Percentiles rank a stretch among this genome's conserved stretches.
Conservation (phyloP, 2,329 filamentous ascomycete genomes). For the Laburnicola sp. region DNA sequence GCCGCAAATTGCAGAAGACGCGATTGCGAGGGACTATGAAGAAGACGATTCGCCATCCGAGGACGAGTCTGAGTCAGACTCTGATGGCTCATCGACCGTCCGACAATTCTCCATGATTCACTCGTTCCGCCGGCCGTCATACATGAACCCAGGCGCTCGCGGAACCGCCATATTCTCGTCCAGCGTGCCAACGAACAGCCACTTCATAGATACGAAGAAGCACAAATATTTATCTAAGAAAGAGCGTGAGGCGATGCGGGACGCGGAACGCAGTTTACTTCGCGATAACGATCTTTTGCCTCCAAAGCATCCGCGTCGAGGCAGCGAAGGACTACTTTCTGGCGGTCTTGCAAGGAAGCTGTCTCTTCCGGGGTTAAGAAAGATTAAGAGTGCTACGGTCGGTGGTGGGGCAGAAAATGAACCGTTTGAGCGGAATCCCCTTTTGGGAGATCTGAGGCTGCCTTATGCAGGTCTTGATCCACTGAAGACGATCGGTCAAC, state of each 20-base stretch:
- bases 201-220: conserved; percentile 29
- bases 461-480: conserved; percentile 54
- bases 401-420: conserved; percentile 37
- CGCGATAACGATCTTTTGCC: conserved; percentile 63
- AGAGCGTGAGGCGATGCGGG: conserved; percentile 57
- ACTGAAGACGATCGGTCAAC: conserved; percentile 49
- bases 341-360: conserved; percentile 31
- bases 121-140: conserved; percentile 76
- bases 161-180: conserved; percentile 70
- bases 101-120: conserved; percentile 58
- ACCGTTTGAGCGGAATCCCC: conserved; percentile 52
- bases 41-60: conserved; percentile 28
- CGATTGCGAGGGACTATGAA: conserved; percentile 44
- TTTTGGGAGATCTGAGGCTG: conserved; percentile 47
- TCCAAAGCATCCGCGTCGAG: conserved; percentile 52
- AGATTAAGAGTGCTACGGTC: conserved; percentile 29
- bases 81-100: conserved; percentile 55
- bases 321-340: conserved; percentile 32
- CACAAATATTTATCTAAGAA: conserved; percentile 53
- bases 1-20: conserved; percentile 42
- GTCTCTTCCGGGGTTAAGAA: conserved; percentile 36
- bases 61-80: conserved; percentile 60
- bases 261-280: conserved; percentile 62
- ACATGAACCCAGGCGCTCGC: conserved; percentile 71
- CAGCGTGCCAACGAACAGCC: conserved; percentile 46